These are phyloP conservation scores for Wilhelminamyces savonicus DNA, from an alignment of 805 yeast genomes.

Conservation along the genomic window DNA sequence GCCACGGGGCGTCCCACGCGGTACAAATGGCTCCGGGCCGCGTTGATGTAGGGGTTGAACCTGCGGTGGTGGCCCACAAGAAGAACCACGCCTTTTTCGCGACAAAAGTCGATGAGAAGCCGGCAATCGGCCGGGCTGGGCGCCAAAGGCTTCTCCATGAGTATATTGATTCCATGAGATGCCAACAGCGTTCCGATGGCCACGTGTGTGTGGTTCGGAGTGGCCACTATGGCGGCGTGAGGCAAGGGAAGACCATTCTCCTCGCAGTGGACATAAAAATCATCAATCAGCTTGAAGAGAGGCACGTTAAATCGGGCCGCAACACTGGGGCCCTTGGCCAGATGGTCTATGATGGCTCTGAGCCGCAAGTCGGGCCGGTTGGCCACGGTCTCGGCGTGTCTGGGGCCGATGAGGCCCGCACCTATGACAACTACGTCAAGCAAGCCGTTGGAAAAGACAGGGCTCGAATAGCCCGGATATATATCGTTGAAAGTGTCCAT, in stretches of 20 bases:
- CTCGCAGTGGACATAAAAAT: slow-evolving; percentile 13
- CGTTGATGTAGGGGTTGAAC: slow-evolving; percentile 35
- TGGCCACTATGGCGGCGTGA: slow-evolving; percentile 34
- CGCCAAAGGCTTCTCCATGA: slow-evolving; percentile 37
- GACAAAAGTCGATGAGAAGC: slow-evolving; percentile 23
- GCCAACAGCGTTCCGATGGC: slow-evolving; percentile 28
- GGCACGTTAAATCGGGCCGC: slow-evolving; percentile 11
- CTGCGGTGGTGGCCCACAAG: slow-evolving; percentile 39
- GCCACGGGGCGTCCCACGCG: slow-evolving; percentile 29
- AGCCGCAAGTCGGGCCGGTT: slow-evolving; percentile 13
- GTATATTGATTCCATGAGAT: slow-evolving; percentile 26
- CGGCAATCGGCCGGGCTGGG: slow-evolving; percentile 28
- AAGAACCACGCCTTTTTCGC: slow-evolving; percentile 18
- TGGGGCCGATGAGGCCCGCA: slow-evolving; percentile 23
- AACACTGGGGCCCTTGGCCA: slow-evolving; percentile 12
- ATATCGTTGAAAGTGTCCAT: no score
- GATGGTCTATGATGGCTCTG: slow-evolving; percentile 21
- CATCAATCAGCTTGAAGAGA: slow-evolving; percentile 13
- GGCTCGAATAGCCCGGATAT: no score
- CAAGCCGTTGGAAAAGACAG: no score
- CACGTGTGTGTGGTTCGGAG: slow-evolving; percentile 38
- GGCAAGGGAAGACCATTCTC: slow-evolving; percentile 17
- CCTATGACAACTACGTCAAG: slow-evolving; percentile 14
- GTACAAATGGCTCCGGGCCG: slow-evolving; percentile 26
- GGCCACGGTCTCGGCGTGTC: slow-evolving; percentile 18